Percentiles rank a stretch among this genome's conserved stretches.
Evolutionary conservation across 306 rosid species (phyloP).

Genomic region (Trifolium fragiferum): DNA sequence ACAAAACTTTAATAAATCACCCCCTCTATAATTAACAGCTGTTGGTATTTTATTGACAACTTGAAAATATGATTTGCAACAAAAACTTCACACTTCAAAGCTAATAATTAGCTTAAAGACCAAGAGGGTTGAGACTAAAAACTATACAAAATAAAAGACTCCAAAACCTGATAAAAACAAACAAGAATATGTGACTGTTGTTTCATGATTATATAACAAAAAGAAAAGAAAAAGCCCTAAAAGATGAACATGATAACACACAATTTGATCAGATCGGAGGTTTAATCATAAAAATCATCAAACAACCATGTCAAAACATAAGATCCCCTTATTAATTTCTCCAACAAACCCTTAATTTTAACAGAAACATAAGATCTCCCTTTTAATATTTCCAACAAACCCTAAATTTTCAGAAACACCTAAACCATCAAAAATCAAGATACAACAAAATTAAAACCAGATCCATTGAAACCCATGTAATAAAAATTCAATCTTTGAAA

Average conservation of each 20-base stretch:
- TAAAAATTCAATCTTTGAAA: constrained; percentile 29
- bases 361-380: constrained; percentile 38
- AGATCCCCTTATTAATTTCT: constrained; percentile 31
- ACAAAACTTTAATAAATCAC: background rate
- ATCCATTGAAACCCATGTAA: constrained; percentile 51
- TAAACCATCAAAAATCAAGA: constrained; percentile 36
- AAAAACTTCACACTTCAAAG: constrained; percentile 1
- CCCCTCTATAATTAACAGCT: background rate
- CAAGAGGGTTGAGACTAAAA: background rate
- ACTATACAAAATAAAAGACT: background rate
- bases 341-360: constrained; percentile 18
- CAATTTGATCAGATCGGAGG: constrained; percentile 38
- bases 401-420: constrained; percentile 16
- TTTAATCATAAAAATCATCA: constrained; percentile 16
- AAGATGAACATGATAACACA: constrained; percentile 21
- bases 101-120: constrained; percentile 19
- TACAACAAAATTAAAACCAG: constrained; percentile 48
- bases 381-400: background rate
- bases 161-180: background rate
- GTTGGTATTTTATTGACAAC: background rate
- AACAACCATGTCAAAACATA: constrained; percentile 4
- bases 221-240: background rate
- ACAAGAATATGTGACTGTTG: background rate
- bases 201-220: background rate
- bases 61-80: background rate